Conservation (phyloP, 805 yeast genomes). For the Yamadazyma phyllophila region DNA sequence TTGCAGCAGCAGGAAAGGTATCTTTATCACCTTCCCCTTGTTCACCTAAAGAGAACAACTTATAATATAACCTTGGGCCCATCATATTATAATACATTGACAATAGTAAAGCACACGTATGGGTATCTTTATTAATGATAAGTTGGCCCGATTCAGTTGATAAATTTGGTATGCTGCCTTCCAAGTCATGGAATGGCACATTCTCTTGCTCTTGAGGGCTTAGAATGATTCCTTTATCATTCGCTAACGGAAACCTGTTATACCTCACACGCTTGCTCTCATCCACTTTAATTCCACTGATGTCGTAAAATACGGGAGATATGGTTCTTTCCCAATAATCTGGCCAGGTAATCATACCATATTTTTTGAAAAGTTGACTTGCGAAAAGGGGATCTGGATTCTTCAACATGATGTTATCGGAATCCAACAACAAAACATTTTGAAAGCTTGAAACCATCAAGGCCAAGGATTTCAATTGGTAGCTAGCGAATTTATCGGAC, state of each 20-base stretch:
- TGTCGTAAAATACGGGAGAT: conserved; percentile 35
- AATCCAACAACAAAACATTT: conserved; percentile 32
- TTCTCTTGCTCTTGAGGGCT: conserved; percentile 11
- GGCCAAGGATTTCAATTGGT: conserved; percentile 66
- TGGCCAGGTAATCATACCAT: conserved; percentile 44
- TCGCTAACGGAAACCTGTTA: conserved; percentile 24
- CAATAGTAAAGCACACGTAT: conserved; percentile 55
- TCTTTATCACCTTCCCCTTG: conserved; percentile 41
- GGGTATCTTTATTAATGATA: conserved; percentile 54
- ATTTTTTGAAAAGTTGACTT: conserved; percentile 25
- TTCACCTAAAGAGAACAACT: conserved; percentile 55
- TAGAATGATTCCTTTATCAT: conserved; percentile 10
- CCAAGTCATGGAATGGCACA: conserved; percentile 59
- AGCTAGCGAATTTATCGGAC: conserved; percentile 49
- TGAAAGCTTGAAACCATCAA: conserved; percentile 33
- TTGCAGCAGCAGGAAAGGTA: conserved; percentile 35
- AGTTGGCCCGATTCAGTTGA: conserved; percentile 72
- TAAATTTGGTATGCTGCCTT: conserved; percentile 66
- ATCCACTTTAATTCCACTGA: conserved; percentile 31
- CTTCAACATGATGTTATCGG: conserved; percentile 30
- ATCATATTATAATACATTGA: conserved; percentile 64
- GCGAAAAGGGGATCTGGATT: conserved; percentile 31
- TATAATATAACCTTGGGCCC: conserved; percentile 61
- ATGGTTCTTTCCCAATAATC: conserved; percentile 41
- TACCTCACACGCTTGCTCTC: conserved; percentile 27